Base-by-base conservation (phyloP, 768 basidiomycete species). In the Amanita rubescens region DNA sequence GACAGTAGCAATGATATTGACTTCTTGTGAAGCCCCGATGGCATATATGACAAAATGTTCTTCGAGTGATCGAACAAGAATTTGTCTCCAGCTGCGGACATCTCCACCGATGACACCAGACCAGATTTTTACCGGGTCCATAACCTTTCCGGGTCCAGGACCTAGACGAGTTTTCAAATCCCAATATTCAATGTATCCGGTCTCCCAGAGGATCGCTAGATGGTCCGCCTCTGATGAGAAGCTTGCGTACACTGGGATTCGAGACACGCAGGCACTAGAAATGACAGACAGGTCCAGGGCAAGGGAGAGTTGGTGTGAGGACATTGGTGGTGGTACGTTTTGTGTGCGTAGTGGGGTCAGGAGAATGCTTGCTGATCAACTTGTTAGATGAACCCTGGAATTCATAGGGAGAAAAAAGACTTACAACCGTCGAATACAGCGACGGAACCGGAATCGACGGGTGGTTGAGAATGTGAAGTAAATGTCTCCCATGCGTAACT, bases 241-340 rank as follows among this genome's bases (percentile, higher is more conserved):
- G 3, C 83, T 71, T 3, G 81, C 69, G 63, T 94, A 84, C 8
- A 84, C 64, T 0, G 94, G 90, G 0, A 78, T 67, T n/a, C 58
- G 66, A n/a, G 62, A 58, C 42, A 38, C 39, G 24, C 53, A 51
- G 49, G 57, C 47, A 33, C 57, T 56, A 33, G 55, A 17, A 10
- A 62, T 34, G 42, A 51, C 15, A 33, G 65, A 56, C 11, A 60
- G 42, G 12, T 63, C 59, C 9, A 67, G 60, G 12, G 56, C 53
- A 14, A 74, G 54, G 0, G 63, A 33, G 10, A 79, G 70, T 56
- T 75, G 68, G 55, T 77, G 74, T 1, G 91, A 85, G 1, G 85
- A 89, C 92, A 96, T 94, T 0, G 96, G 96, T n/a, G 96, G 96
- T n/a, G 95, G 96, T 4, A 95, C 79, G 63, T 96, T 97, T 69